Base-by-base conservation (phyloP, 371 early-diverging fungal genomes). In the Mortierella sp. region DNA sequence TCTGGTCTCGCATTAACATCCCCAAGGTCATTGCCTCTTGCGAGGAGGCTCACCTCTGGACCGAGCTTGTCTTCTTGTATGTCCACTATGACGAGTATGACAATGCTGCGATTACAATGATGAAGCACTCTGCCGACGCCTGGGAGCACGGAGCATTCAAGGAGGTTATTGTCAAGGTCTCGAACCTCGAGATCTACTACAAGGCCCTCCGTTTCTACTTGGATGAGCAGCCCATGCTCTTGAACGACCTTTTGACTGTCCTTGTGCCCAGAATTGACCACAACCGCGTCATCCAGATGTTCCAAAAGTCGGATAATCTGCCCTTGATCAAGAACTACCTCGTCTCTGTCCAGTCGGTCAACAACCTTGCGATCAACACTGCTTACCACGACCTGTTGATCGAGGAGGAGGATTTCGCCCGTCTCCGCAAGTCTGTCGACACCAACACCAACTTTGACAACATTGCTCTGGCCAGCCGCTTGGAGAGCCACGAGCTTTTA, bases 51-150 rank as follows among this genome's bases (percentile, higher is more conserved):
- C 99, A 99, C 80, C 91, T 99, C 81, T 99, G 99, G 99, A 92
- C 96, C n/a, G 98, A 99, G 89, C 92, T 99, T 44, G 99, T 98
- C 52, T 99, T 98, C 92, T 87, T 99, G 80, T 99, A 98, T 90
- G 97, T 97, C 47, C 97, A 99, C 88, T 98, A 99, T 87, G 99
- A 98, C 78, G 99, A 99, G 89, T 96, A 93, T 86, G 99, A 99
- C 90, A 99, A 98, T 84, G 99, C 99, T 10, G 96, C 96, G 0
- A 90, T 94, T 79, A 95, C 97, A 38, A 97, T 99, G 91, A 99
- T 99, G 94, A 93, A 94, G 70, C 97, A 99, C 86, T 94, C 98
- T 13, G 90, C 93, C 21, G 97, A 96, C 81, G 96, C 99, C n/a
- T 99, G 96, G 95, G 99, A 99, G 80, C 99, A 99, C 82, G 91